Evolutionary conservation across 1,139 yeast genomes (phyloP).

Genomic region (Pichia sp.): DNA sequence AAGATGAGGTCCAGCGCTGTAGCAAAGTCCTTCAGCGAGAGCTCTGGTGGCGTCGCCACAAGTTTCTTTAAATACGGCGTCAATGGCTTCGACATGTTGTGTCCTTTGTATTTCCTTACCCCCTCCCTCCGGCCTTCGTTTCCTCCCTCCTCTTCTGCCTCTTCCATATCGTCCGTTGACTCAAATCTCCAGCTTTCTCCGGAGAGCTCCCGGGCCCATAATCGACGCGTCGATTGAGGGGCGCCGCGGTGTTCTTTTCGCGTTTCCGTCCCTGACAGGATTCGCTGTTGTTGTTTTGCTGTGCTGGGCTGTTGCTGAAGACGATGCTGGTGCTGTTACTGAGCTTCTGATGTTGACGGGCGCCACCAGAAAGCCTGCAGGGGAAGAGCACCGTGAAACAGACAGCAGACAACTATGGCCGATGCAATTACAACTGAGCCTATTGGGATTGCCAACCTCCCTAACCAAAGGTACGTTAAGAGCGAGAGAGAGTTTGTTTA

Average conservation of each 20-base stretch:
- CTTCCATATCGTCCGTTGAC: not conserved
- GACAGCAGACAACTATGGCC: constrained; percentile 2
- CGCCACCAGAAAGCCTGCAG: not conserved
- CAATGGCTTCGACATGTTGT: constrained; percentile 22
- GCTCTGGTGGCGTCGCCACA: constrained; percentile 51
- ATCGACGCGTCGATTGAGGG: constrained; percentile 5
- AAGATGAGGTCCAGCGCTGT: constrained; percentile 58
- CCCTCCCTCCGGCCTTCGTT: not conserved
- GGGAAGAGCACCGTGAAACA: not conserved
- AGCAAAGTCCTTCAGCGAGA: constrained; percentile 58
- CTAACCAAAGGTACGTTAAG: constrained; percentile 75
- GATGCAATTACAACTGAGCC: constrained; percentile 36
- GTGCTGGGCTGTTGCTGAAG: not conserved
- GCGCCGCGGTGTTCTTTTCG: not conserved
- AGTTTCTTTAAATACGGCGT: constrained; percentile 60
- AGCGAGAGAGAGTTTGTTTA: not conserved
- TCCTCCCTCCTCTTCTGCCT: not conserved
- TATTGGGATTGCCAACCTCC: constrained; percentile 84
- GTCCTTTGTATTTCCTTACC: not conserved
- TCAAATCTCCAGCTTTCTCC: not conserved
- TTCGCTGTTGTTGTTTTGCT: not conserved
- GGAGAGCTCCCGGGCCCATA: not conserved
- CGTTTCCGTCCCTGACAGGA: not conserved
- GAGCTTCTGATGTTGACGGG: not conserved
- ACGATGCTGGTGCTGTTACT: not conserved